Evolutionary conservation across 441 rosid genomes (phyloP).

Genomic region (Eutrema salsugineum): DNA sequence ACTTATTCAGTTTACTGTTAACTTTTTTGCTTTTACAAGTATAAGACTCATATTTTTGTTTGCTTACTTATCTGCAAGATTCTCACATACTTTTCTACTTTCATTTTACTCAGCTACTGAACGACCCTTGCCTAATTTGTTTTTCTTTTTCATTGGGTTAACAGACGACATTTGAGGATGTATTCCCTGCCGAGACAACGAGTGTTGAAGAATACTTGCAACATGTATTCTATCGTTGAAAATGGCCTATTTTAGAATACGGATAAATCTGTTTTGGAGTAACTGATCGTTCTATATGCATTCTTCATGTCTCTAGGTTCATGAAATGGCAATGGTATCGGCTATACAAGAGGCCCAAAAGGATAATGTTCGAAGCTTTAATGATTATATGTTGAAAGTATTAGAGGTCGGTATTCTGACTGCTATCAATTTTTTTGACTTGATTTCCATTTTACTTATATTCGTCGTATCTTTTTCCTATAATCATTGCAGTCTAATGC

Average conservation of each 20-base stretch:
- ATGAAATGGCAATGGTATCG: constrained; percentile 87
- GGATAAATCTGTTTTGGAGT: background rate
- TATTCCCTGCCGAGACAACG: constrained; percentile 81
- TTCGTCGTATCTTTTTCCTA: background rate
- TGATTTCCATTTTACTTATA: background rate
- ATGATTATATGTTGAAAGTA: constrained; percentile 79
- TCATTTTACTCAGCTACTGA: background rate
- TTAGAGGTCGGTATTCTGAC: constrained; percentile 54
- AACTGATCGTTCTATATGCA: background rate
- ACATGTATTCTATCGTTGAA: constrained; percentile 39
- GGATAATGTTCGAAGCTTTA: constrained; percentile 73
- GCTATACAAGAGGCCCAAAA: constrained; percentile 86
- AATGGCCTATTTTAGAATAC: background rate
- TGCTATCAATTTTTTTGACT: background rate
- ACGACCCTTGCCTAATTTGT: background rate
- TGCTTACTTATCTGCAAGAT: background rate
- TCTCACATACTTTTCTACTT: background rate
- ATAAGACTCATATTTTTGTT: background rate
- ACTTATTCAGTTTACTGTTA: background rate
- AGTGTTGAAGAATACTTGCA: constrained; percentile 82
- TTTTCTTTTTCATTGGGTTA: background rate
- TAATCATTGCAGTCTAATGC: background rate
- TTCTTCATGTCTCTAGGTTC: constrained; percentile 45
- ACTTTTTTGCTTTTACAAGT: background rate
- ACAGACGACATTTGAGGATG: constrained; percentile 81